Evolutionary conservation across 2,329 filamentous ascomycete species (phyloP), one percentile per base, ranked within the genome.

Genomic region (Epichloe uncinata): DNA sequence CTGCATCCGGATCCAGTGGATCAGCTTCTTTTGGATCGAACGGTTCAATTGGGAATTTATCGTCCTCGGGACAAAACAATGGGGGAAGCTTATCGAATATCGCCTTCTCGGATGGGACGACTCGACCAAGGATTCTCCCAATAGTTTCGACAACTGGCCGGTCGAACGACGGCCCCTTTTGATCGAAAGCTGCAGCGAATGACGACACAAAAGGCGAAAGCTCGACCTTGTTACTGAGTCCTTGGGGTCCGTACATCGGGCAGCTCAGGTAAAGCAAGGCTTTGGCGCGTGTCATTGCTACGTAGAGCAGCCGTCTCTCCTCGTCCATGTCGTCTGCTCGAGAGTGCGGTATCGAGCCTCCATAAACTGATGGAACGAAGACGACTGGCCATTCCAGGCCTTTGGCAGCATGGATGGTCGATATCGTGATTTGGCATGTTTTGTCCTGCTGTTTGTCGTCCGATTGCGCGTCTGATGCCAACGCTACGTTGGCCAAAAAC

Each of bases 311-410:
- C 30, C 91, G 77, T 52, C 93, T 76, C 64, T 98, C 91, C 65
- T 98, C 91, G 50, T 91, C 84, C 3, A 76, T 73, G 61, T 97
- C 87, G 43, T 96, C 90, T 1, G 89, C 79, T 57, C 90, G 78
- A 2, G 83, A 84, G 63, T 97, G 91, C 4, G 91, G 91, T 52
- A 97, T 94, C 2, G 85, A 91, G 0, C 91, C 93, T 44, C 89
- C 81, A 61, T 95, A 95, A 26, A 88, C 84, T 1, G 86, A 87
- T 5, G 93, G 90, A 15, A 97, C 82, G 63, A 97, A 97, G 1
- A 97, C 88, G 1, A 95, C 76, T 0, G 91, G 91, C 93, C 93
- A 98, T 64, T 98, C 91, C 1, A 98, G 73, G 3, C 91, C 91
- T 66, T 98, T 98, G 3, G 91, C 88, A 0, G 90, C 89, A 63